These are phyloP conservation scores for Lentithecium fluviatile DNA, from an alignment of 495 filamentous ascomycete genomes.

Conservation along the genomic window DNA sequence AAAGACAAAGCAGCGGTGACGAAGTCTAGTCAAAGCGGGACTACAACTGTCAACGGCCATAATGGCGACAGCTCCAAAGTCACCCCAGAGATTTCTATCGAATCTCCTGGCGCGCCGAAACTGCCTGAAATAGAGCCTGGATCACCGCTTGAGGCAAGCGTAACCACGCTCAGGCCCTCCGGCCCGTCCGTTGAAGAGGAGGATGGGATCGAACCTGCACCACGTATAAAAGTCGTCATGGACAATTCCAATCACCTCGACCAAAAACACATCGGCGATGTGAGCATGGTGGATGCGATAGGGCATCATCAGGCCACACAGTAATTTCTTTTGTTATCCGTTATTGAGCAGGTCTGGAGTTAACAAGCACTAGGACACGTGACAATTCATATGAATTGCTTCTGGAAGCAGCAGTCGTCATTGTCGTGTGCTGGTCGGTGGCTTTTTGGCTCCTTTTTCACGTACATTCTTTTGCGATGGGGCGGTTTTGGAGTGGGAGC, in stretches of 20 bases:
- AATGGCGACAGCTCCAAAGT: slow-evolving; percentile 29
- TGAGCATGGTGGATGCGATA: slow-evolving; percentile 33
- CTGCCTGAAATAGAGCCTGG: slow-evolving; percentile 4
- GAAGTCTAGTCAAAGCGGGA: background rate
- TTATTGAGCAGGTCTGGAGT: background rate
- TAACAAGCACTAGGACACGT: too few species aligned
- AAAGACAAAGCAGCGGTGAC: slow-evolving; percentile 2
- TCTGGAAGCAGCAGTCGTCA: too few species aligned
- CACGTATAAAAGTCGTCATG: slow-evolving; percentile 18
- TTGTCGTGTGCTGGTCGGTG: background rate
- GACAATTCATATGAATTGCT: too few species aligned
- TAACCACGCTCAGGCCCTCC: slow-evolving; percentile 29
- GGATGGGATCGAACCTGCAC: slow-evolving; percentile 34
- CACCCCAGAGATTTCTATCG: slow-evolving; percentile 28
- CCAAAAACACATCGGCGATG: slow-evolving; percentile 37
- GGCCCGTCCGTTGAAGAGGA: slow-evolving; percentile 24
- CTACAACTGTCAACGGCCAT: slow-evolving; percentile 21
- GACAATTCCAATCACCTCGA: slow-evolving; percentile 26
- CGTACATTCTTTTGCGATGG: background rate
- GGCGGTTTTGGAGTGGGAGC: background rate
- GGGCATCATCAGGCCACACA: slow-evolving; percentile 18
- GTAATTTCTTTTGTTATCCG: slow-evolving; percentile 12
- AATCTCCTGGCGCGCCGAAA: slow-evolving; percentile 5
- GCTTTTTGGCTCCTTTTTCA: background rate
- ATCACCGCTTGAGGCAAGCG: slow-evolving; percentile 20